A percentile compares a stretch with the other conserved stretches of the same genome.
phyloP scores from a whole-genome alignment of 352 stramenopile genomes.

The Phytophthora multivora region DNA sequence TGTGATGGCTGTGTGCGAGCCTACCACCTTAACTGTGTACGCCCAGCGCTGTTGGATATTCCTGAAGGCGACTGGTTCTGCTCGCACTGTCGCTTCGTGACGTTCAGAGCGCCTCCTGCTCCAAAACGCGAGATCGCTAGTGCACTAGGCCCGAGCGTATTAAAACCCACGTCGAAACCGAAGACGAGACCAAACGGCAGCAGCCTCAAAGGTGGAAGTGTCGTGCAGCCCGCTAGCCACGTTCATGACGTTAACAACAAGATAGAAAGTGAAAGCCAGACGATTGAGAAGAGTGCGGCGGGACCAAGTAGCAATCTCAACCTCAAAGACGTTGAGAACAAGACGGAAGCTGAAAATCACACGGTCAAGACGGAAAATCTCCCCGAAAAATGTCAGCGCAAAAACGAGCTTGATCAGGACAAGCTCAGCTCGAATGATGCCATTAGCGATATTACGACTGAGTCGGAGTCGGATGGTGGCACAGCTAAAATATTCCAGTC shows the following conservation, averaged over 20 bases:
- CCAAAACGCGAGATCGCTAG: constrained; percentile 6
- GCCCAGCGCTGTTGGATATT: constrained; percentile 65
- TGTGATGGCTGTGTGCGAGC: constrained; percentile 79
- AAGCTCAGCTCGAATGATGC: constrained; percentile 7
- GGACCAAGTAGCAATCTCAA: no score
- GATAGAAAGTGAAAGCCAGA: neutral
- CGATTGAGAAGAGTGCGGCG: neutral
- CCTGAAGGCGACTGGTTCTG: constrained; percentile 81
- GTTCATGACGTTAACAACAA: constrained; percentile 4
- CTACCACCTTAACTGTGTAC: constrained; percentile 80
- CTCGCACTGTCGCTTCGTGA: constrained; percentile 36
- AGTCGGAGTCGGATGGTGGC: constrained; percentile 37
- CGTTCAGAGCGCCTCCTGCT: neutral
- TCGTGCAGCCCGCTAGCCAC: constrained; percentile 2
- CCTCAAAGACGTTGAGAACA: neutral
- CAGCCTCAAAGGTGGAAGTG: constrained; percentile 9
- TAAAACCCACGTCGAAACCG: constrained; percentile 4
- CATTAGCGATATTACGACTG: constrained; percentile 32
- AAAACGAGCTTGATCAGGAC: neutral
- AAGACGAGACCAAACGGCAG: constrained; percentile 19
- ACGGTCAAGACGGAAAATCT: constrained; percentile 1
- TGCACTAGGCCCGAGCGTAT: neutral
- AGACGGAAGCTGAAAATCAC: neutral
- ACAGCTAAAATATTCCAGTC: constrained; percentile 20
- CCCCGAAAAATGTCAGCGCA: neutral